Evolutionary conservation across 441 rosid species (phyloP).

Genomic region (Gossypium lobatum): DNA sequence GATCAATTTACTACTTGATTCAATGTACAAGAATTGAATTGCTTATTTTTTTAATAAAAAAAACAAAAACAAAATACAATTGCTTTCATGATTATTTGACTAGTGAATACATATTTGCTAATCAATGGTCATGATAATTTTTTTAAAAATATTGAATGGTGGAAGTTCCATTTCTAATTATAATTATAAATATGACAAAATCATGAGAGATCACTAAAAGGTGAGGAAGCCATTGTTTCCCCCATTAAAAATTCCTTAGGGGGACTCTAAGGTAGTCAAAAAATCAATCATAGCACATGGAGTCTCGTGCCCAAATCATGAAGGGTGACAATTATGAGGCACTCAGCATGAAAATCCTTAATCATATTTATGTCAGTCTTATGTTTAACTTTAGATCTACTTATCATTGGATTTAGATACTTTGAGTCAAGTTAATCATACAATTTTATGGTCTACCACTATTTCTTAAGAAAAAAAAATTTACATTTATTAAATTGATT

Average conservation of each 20-base stretch:
- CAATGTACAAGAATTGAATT: no score
- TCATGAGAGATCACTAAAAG: not conserved
- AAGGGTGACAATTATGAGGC: constrained; percentile 20
- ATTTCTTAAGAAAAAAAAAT: not conserved
- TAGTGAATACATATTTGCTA: no score
- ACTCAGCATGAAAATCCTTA: constrained; percentile 20
- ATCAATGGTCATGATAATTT: no score
- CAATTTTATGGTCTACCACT: not conserved
- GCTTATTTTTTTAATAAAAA: no score
- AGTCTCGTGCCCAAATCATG: constrained; percentile 28
- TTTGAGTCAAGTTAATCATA: constrained; percentile 20
- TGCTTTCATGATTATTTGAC: no score
- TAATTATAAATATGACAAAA: constrained; percentile 6
- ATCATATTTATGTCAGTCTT: constrained; percentile 22
- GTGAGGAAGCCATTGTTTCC: not conserved
- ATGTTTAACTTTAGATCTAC: constrained; percentile 24
- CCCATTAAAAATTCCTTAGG: not conserved
- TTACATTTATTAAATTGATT: no score
- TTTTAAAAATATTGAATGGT: not conserved
- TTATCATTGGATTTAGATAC: constrained; percentile 33
- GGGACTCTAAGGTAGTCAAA: constrained; percentile 22
- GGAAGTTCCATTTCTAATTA: not conserved
- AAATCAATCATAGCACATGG: constrained; percentile 23
- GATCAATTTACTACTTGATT: rapidly evolving
- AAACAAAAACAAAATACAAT: not conserved